A percentile compares a stretch with the other conserved stretches of the same genome.
phyloP scores from a whole-genome alignment of 179 eudicot species.

The Drosera spatulata region DNA sequence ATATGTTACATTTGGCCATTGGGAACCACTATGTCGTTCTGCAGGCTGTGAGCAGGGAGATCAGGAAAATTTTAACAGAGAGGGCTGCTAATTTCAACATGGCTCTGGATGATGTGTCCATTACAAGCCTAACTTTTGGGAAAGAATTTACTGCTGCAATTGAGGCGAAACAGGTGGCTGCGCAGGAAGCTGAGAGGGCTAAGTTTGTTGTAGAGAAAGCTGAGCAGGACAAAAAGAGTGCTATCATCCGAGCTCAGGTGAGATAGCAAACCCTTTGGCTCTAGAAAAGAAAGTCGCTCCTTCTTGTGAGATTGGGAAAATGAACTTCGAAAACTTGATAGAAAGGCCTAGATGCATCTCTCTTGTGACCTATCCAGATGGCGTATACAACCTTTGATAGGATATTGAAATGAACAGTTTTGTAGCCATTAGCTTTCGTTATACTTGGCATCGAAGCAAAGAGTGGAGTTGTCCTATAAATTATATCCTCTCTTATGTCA shows the following conservation, averaged over 20 bases:
- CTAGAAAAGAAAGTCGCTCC: background rate
- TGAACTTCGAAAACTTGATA: no score
- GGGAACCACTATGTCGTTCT: background rate
- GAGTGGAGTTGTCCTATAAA: no score
- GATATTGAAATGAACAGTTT: no score
- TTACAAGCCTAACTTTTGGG: constrained; percentile 57
- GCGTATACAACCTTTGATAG: no score
- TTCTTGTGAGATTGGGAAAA: background rate
- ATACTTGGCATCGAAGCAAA: no score
- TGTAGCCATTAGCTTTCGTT: no score
- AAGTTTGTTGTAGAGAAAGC: constrained; percentile 39
- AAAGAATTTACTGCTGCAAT: constrained; percentile 65
- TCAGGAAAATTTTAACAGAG: constrained; percentile 34
- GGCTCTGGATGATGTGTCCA: constrained; percentile 75
- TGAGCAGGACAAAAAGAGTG: constrained; percentile 39
- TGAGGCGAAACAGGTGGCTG: constrained; percentile 78
- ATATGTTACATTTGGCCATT: no score
- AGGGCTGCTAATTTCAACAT: constrained; percentile 59
- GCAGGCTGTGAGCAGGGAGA: constrained; percentile 27
- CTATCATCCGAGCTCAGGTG: constrained; percentile 39
- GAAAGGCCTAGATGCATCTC: no score
- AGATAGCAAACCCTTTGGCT: background rate
- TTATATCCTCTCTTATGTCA: no score
- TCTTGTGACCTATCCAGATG: no score
- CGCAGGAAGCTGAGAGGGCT: constrained; percentile 44